phyloP scores from a whole-genome alignment of 495 filamentous ascomycete genomes.

The Melanomma pulvis-pyrius region DNA sequence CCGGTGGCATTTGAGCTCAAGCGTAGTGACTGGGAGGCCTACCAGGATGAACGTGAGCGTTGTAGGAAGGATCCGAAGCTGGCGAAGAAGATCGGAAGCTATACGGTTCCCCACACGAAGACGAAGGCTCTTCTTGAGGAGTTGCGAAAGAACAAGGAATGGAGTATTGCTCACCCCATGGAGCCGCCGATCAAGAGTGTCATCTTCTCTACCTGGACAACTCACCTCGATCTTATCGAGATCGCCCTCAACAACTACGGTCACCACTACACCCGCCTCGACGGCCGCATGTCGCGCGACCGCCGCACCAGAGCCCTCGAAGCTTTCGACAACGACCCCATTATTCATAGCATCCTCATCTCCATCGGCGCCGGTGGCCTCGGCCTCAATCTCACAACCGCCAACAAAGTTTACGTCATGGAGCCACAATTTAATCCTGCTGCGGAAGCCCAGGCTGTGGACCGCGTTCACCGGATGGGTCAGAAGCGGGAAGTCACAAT shows the following conservation, averaged over 20 bases:
- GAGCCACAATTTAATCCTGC: conserved; percentile 97
- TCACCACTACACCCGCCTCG: conserved; percentile 76
- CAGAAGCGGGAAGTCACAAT: conserved; percentile 83
- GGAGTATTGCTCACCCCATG: conserved; percentile 59
- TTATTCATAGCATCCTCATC: conserved; percentile 78
- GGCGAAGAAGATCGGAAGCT: conserved; percentile 65
- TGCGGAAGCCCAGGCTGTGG: conserved; percentile 89
- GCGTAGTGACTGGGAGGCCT: conserved; percentile 62
- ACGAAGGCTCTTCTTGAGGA: conserved; percentile 75
- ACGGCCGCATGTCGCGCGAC: conserved; percentile 79
- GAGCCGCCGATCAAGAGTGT: conserved; percentile 82
- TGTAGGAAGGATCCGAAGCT: conserved; percentile 57
- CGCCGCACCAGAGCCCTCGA: conserved; percentile 73
- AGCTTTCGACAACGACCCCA: conserved; percentile 70
- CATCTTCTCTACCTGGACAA: conserved; percentile 92
- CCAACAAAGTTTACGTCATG: conserved; percentile 90
- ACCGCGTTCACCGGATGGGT: conserved; percentile 90
- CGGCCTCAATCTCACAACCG: conserved; percentile 86
- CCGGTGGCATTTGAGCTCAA: conserved; percentile 67
- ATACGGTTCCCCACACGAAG: conserved; percentile 88
- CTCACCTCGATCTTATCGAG: conserved; percentile 90
- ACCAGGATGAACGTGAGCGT: conserved; percentile 55
- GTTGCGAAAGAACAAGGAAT: conserved; percentile 60
- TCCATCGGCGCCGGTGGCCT: conserved; percentile 92
- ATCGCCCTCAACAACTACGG: conserved; percentile 71